Evolutionary conservation across 352 stramenopile species (phyloP).

Genomic region (Globisporangium parvum): DNA sequence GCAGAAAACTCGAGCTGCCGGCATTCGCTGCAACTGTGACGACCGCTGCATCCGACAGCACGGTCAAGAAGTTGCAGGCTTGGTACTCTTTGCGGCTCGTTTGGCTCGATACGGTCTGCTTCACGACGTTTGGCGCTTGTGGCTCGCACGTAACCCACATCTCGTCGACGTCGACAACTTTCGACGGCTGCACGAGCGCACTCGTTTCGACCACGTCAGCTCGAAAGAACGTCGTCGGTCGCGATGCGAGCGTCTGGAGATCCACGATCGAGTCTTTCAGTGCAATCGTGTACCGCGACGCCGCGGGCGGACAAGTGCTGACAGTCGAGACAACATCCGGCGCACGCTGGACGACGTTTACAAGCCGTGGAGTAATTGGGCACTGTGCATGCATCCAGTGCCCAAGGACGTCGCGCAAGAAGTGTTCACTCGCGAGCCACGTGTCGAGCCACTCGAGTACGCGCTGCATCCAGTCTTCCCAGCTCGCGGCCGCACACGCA

Average conservation of each 20-base stretch:
- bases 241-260: conserved; percentile 34
- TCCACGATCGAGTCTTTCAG: conserved; percentile 30
- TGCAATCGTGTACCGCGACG: conserved; percentile 19
- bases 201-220: conserved; percentile 35
- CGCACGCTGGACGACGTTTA: conserved; percentile 14
- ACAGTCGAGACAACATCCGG: conserved; percentile 13
- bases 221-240: conserved; percentile 41
- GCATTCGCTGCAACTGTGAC: not conserved
- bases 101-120: conserved; percentile 19
- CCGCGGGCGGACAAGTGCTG: conserved; percentile 16
- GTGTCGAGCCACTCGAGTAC: conserved; percentile 44
- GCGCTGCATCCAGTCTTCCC: conserved; percentile 52
- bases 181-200: conserved; percentile 32
- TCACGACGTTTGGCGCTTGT: conserved; percentile 17
- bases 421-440: conserved; percentile 49
- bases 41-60: conserved; percentile 21
- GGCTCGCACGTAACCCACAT: conserved; percentile 30
- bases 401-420: conserved; percentile 49
- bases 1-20: conserved; percentile 1
- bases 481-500: conserved; percentile 20
- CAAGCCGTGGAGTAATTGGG: conserved; percentile 21
- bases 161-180: conserved; percentile 31
- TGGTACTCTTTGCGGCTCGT: conserved; percentile 29
- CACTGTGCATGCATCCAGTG: conserved; percentile 64
- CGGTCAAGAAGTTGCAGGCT: conserved; percentile 45